Evolutionary conservation across 2,329 filamentous ascomycete species (phyloP).

Genomic region (Colletotrichum sp.): DNA sequence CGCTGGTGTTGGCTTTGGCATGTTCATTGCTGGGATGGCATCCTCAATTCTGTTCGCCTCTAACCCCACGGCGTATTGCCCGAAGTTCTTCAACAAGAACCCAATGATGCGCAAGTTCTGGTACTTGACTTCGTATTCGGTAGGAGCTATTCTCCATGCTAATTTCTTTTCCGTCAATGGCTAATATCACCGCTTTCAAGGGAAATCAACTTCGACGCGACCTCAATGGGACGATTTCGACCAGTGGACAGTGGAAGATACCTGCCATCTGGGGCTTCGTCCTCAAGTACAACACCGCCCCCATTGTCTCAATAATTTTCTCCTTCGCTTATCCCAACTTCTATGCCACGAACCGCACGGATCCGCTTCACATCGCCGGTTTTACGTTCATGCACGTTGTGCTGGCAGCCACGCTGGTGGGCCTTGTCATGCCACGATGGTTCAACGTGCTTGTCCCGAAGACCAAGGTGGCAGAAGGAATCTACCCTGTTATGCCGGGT

Average conservation of each 20-base stretch:
- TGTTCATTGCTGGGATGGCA: constrained; percentile 44
- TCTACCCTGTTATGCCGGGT: neutral
- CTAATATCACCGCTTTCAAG: neutral
- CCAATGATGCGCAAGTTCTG: neutral
- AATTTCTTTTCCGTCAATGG: too few species aligned
- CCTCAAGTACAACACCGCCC: constrained; percentile 25
- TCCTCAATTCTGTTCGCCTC: constrained; percentile 37
- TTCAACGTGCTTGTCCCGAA: constrained; percentile 22
- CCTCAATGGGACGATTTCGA: constrained; percentile 9
- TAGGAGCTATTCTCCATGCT: neutral
- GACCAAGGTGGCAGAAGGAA: neutral
- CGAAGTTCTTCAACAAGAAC: neutral
- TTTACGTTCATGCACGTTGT: constrained; percentile 22
- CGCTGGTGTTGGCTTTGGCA: constrained; percentile 52
- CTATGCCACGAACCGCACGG: constrained; percentile 12
- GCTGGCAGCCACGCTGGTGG: constrained; percentile 5
- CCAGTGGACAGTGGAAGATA: constrained; percentile 15
- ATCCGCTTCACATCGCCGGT: constrained; percentile 23
- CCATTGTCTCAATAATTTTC: constrained; percentile 24
- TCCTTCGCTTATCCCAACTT: constrained; percentile 25
- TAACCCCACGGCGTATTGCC: neutral
- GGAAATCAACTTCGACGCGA: constrained; percentile 12
- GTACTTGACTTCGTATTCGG: constrained; percentile 5
- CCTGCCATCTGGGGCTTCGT: constrained; percentile 22
- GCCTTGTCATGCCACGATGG: constrained; percentile 21